Conservation (phyloP, 805 yeast species). For the Cyberlindnera suaveolens region DNA sequence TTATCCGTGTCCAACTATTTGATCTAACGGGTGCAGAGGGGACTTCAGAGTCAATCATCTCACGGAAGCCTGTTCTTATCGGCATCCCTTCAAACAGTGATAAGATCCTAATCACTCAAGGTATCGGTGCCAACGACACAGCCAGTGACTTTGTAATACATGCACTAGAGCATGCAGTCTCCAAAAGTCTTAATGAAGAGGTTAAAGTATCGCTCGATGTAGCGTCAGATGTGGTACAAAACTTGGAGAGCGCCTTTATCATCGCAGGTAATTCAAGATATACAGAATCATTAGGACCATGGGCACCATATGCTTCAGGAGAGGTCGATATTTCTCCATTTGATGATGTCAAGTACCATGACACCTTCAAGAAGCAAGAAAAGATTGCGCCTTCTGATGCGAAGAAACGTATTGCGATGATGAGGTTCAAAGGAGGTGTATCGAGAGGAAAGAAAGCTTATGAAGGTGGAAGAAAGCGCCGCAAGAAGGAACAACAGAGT, state of each 20-base stretch:
- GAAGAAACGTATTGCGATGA: slow-evolving; percentile 39
- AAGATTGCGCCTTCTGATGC: slow-evolving; percentile 16
- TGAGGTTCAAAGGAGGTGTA: slow-evolving; percentile 56
- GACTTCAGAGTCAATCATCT: slow-evolving; percentile 30
- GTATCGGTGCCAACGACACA: slow-evolving; percentile 30
- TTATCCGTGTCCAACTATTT: slow-evolving; percentile 64
- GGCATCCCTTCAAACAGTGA: slow-evolving; percentile 67
- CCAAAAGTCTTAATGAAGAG: slow-evolving; percentile 35
- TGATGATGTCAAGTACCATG: slow-evolving; percentile 37
- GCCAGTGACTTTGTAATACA: slow-evolving; percentile 53
- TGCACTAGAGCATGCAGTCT: slow-evolving; percentile 48
- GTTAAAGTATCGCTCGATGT: slow-evolving; percentile 27
- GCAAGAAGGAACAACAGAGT: slow-evolving; percentile 8
- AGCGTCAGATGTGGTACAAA: slow-evolving; percentile 23
- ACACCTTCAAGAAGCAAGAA: slow-evolving; percentile 21
- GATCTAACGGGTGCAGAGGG: slow-evolving; percentile 31
- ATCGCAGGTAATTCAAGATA: slow-evolving; percentile 58
- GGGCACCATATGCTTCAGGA: slow-evolving; percentile 70
- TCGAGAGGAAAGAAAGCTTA: slow-evolving; percentile 28
- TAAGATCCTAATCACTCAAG: slow-evolving; percentile 25
- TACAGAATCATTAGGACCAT: slow-evolving; percentile 57
- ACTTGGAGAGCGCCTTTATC: slow-evolving; percentile 46
- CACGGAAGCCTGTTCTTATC: slow-evolving; percentile 58
- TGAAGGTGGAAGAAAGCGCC: slow-evolving; percentile 29
- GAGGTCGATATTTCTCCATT: slow-evolving; percentile 61